A percentile compares a stretch with the other conserved stretches of the same genome.
These are phyloP conservation scores for Lasiosphaeria miniovina DNA, from an alignment of 495 filamentous ascomycete genomes.

Conservation along the genomic window DNA sequence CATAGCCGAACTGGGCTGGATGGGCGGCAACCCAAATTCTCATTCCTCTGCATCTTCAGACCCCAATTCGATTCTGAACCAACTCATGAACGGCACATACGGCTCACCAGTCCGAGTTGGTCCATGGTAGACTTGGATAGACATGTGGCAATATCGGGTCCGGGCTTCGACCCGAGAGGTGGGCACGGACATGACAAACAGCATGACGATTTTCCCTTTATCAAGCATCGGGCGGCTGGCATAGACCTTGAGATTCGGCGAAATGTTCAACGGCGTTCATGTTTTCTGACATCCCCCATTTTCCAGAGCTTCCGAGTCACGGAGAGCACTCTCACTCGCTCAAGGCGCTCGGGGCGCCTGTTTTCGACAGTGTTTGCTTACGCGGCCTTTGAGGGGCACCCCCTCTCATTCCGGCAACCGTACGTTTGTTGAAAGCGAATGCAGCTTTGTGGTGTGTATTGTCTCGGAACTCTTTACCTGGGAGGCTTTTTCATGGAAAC, in stretches of 20 bases:
- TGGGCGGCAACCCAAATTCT: slow-evolving; percentile 47
- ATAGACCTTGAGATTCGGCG: slow-evolving; percentile 17
- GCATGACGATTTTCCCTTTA: slow-evolving; percentile 11
- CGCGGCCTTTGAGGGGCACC: too few species aligned
- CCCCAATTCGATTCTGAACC: slow-evolving; percentile 68
- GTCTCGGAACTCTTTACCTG: too few species aligned
- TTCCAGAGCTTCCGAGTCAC: background rate
- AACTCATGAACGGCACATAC: slow-evolving; percentile 76
- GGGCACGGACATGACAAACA: slow-evolving; percentile 4
- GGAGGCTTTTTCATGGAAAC: too few species aligned
- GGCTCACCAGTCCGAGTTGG: slow-evolving; percentile 72
- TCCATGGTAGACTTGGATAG: slow-evolving; percentile 53
- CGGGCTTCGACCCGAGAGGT: background rate
- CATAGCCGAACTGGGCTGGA: slow-evolving; percentile 74
- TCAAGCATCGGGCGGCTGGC: slow-evolving; percentile 14
- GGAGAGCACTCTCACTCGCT: background rate
- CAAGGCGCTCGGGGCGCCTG: too few species aligned
- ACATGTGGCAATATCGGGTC: background rate
- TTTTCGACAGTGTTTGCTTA: too few species aligned
- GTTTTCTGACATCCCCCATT: background rate
- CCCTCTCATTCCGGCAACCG: too few species aligned
- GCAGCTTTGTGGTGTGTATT: too few species aligned
- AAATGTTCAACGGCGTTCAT: background rate
- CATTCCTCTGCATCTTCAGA: slow-evolving; percentile 48
- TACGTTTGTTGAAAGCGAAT: too few species aligned